Evolutionary conservation across 2,329 filamentous ascomycete genomes (phyloP).

Genomic region (Neurospora sp.): DNA sequence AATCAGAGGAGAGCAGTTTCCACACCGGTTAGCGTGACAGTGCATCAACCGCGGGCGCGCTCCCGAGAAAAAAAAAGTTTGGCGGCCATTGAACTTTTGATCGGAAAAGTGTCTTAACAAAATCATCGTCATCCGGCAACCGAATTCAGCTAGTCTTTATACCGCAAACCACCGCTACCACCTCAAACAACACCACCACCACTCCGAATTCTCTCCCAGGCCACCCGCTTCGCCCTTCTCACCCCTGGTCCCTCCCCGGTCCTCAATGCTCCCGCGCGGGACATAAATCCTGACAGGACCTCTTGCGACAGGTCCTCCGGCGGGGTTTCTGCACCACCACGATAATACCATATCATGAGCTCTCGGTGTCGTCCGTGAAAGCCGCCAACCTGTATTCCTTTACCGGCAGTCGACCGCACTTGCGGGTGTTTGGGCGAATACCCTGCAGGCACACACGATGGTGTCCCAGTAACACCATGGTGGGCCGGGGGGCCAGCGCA

Average conservation of each 20-base stretch:
- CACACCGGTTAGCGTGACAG: neutral
- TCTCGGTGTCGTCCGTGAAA: conserved; percentile 17
- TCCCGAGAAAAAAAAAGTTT: neutral
- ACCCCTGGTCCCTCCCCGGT: neutral
- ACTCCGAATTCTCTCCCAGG: neutral
- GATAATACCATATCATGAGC: conserved; percentile 18
- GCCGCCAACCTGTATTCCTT: conserved; percentile 33
- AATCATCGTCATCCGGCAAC: neutral
- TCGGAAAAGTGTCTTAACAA: neutral
- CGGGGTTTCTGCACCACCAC: conserved; percentile 9
- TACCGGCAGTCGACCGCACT: conserved; percentile 27
- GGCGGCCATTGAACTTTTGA: neutral
- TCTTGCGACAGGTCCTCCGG: conserved; percentile 9
- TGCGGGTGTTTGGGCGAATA: conserved; percentile 34
- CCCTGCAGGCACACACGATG: conserved; percentile 28
- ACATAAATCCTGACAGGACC: conserved; percentile 9
- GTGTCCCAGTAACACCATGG: conserved; percentile 27
- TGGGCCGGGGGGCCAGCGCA: conserved; percentile 30
- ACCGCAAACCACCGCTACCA: neutral
- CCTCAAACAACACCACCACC: neutral
- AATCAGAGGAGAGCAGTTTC: neutral
- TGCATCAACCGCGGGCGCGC: neutral
- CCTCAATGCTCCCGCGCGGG: conserved; percentile 12
- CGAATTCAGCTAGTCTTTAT: neutral
- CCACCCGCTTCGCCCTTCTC: neutral